A percentile compares a stretch with the other conserved stretches of the same genome.
Conservation (phyloP, 2,329 filamentous ascomycete species). For the Scedosporium apiospermum region DNA sequence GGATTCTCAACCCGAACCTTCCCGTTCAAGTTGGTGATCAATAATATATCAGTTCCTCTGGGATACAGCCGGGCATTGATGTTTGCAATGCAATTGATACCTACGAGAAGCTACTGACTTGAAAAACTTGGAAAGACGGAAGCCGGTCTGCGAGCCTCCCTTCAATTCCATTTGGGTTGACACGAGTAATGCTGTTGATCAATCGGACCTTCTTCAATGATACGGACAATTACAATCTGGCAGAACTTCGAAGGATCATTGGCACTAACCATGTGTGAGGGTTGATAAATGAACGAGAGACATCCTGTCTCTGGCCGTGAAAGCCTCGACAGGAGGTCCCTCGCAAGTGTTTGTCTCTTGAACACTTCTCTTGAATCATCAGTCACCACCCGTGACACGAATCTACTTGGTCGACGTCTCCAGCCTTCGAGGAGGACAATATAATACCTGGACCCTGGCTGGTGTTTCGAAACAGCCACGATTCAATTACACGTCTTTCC, state of each 20-base stretch:
- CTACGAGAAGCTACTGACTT: neutral
- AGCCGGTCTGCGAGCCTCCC: neutral
- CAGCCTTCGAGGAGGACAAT: neutral
- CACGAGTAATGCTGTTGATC: neutral
- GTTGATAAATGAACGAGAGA: neutral
- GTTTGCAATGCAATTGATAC: neutral
- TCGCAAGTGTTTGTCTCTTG: no score
- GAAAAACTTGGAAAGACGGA: no score
- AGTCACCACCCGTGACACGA: no score
- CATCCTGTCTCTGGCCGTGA: neutral
- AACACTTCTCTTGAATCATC: no score
- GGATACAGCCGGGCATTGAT: neutral
- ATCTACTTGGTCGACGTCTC: no score
- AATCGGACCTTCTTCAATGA: neutral
- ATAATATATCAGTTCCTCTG: no score
- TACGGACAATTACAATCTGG: no score
- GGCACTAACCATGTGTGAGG: neutral
- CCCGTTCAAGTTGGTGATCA: neutral
- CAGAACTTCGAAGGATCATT: neutral
- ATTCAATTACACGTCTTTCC: neutral
- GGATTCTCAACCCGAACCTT: neutral
- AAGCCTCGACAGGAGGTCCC: neutral
- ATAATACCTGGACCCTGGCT: neutral
- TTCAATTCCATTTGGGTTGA: neutral
- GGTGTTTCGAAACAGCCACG: neutral